phyloP scores from a whole-genome alignment of 1,284 basidiomycete species.

The Cutaneotrichosporon dermatis region DNA sequence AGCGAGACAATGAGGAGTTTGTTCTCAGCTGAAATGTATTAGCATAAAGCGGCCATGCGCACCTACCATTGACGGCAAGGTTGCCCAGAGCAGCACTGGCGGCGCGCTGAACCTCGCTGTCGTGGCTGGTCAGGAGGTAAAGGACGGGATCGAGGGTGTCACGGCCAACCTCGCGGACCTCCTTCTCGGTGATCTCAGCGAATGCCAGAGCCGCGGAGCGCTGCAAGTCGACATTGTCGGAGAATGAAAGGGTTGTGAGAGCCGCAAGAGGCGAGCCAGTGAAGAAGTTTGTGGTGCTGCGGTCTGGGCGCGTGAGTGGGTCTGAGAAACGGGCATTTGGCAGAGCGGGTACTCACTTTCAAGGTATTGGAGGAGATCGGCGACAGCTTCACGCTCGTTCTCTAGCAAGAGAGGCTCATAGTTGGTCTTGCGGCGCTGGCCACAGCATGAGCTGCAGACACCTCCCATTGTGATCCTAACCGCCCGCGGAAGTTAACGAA shows the following conservation, averaged over 20 bases:
- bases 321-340: too few species aligned
- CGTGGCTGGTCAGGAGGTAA: slow-evolving; percentile 94
- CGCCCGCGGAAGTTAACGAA: too few species aligned
- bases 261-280: slow-evolving; percentile 85
- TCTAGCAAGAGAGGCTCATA: slow-evolving; percentile 94
- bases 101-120: slow-evolving; percentile 97
- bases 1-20: slow-evolving; percentile 98
- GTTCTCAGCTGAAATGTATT: slow-evolving; percentile 77
- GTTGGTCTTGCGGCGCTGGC: slow-evolving; percentile 54
- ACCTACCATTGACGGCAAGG: slow-evolving; percentile 84
- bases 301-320: slow-evolving; percentile 58
- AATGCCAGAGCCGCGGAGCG: slow-evolving; percentile 96
- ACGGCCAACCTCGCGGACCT: slow-evolving; percentile 91
- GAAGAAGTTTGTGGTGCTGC: slow-evolving; percentile 94
- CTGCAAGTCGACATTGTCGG: slow-evolving; percentile 98
- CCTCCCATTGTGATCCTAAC: slow-evolving; percentile 33
- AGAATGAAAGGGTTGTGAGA: slow-evolving; percentile 94
- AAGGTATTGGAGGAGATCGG: slow-evolving; percentile 93
- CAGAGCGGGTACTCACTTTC: slow-evolving; percentile 66
- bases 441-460: slow-evolving; percentile 41
- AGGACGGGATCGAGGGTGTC: slow-evolving; percentile 98
- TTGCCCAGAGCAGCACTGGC: slow-evolving; percentile 98
- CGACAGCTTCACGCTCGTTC: slow-evolving; percentile 97
- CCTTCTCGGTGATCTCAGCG: slow-evolving; percentile 99
- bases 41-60: not conserved